Conservation (phyloP, 495 filamentous ascomycete species). For the Margaritispora aquatica region DNA sequence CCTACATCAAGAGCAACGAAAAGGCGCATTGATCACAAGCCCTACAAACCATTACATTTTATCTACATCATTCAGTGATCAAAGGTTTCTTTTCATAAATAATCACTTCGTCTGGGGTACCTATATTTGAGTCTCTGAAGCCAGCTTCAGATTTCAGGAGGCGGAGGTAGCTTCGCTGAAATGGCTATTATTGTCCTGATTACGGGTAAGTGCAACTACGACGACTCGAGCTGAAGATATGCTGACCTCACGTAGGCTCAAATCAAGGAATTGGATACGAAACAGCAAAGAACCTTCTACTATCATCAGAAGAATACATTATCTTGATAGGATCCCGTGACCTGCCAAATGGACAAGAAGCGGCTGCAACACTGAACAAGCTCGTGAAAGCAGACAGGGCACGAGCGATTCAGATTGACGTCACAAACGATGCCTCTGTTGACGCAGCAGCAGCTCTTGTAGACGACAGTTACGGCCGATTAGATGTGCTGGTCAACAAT, state of each 20-base stretch:
- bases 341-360: conserved; percentile 25
- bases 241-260: conserved; percentile 22
- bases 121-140: neutral
- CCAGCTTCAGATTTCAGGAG: neutral
- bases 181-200: neutral
- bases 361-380: conserved; percentile 23
- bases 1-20: no score
- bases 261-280: conserved; percentile 35
- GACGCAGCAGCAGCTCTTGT: conserved; percentile 25
- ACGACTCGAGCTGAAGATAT: neutral
- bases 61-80: neutral
- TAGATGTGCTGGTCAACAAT: conserved; percentile 57
- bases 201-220: neutral
- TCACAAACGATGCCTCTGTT: conserved; percentile 38
- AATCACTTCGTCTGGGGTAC: neutral
- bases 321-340: conserved; percentile 32
- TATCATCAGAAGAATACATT: conserved; percentile 27
- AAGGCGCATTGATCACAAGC: neutral
- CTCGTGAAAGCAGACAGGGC: neutral
- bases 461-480: conserved; percentile 23
- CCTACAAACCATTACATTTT: neutral
- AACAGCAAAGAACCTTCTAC: conserved; percentile 27
- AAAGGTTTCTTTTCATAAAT: neutral
- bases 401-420: conserved; percentile 28
- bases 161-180: no score